phyloP scores from a whole-genome alignment of 176 grass and related monocot species.

The Elaeis guineensis region DNA sequence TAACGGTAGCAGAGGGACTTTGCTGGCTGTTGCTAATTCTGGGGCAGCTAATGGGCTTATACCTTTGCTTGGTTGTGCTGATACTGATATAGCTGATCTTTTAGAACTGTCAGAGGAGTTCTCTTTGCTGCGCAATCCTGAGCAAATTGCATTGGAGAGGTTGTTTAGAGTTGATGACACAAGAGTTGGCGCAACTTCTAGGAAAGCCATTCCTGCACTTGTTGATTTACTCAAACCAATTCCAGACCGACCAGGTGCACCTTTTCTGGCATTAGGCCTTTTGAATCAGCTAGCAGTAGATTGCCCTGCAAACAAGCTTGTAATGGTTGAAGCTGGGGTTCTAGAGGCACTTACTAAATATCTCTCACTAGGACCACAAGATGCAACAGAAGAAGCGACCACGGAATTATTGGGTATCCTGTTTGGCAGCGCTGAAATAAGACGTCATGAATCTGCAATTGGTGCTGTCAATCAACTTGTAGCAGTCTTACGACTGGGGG shows the following conservation, averaged over 20 bases:
- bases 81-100: slow-evolving; percentile 88
- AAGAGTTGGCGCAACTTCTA: slow-evolving; percentile 75
- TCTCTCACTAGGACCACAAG: slow-evolving; percentile 88
- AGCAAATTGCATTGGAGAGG: slow-evolving; percentile 88
- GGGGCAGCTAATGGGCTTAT: slow-evolving; percentile 75
- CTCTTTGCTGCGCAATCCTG: slow-evolving; percentile 68
- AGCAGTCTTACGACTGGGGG: slow-evolving; percentile 91
- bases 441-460: slow-evolving; percentile 79
- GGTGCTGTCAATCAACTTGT: slow-evolving; percentile 93
- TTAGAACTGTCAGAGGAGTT: slow-evolving; percentile 94
- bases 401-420: slow-evolving; percentile 90
- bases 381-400: slow-evolving; percentile 94
- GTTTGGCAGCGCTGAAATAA: slow-evolving; percentile 78
- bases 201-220: slow-evolving; percentile 91
- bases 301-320: slow-evolving; percentile 69
- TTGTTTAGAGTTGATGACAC: slow-evolving; percentile 99
- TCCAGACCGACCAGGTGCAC: slow-evolving; percentile 95
- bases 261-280: slow-evolving; percentile 84
- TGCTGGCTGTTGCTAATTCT: slow-evolving; percentile 97
- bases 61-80: slow-evolving; percentile 97
- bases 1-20: slow-evolving; percentile 91
- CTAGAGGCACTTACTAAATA: slow-evolving; percentile 95
- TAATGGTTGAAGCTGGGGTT: slow-evolving; percentile 97
- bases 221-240: slow-evolving; percentile 99
- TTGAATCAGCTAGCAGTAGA: slow-evolving; percentile 80